Percentiles rank a stretch among this genome's conserved stretches.
phyloP scores from a whole-genome alignment of 768 basidiomycete genomes.

The Megacollybia marginata region DNA sequence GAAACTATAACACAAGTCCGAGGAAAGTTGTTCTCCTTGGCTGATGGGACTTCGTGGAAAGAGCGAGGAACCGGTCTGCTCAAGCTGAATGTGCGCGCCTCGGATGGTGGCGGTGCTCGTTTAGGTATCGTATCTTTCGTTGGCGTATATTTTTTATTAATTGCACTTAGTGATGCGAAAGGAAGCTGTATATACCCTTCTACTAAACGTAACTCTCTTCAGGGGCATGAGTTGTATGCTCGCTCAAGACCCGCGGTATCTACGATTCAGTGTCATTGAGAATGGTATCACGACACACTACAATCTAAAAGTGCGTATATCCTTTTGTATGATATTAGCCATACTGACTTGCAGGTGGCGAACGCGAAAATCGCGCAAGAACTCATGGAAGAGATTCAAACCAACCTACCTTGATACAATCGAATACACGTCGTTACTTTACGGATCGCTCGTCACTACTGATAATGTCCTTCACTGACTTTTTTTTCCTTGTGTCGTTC shows the following conservation, averaged over 20 bases:
- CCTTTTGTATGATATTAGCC: neutral
- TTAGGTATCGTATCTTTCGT: slow-evolving; percentile 38
- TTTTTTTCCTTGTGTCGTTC: no score
- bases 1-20: slow-evolving; percentile 69
- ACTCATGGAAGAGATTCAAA: slow-evolving; percentile 49
- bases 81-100: slow-evolving; percentile 57
- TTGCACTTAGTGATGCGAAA: slow-evolving; percentile 68
- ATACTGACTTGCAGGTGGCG: slow-evolving; percentile 36
- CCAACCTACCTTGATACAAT: slow-evolving; percentile 31
- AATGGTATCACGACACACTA: slow-evolving; percentile 56
- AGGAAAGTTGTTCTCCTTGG: slow-evolving; percentile 64
- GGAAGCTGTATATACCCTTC: slow-evolving; percentile 69
- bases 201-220: slow-evolving; percentile 73
- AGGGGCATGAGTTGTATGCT: slow-evolving; percentile 66
- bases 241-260: slow-evolving; percentile 73
- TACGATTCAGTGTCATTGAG: slow-evolving; percentile 71
- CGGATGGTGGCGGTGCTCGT: slow-evolving; percentile 63
- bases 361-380: slow-evolving; percentile 68
- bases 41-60: slow-evolving; percentile 54
- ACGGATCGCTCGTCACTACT: no score
- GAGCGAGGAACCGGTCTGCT: slow-evolving; percentile 70
- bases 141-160: neutral
- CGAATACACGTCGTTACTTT: no score
- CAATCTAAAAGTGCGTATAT: slow-evolving; percentile 57
- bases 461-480: no score